Base-by-base conservation (phyloP, 208 protist species). In the Leishmania gerbilli region DNA sequence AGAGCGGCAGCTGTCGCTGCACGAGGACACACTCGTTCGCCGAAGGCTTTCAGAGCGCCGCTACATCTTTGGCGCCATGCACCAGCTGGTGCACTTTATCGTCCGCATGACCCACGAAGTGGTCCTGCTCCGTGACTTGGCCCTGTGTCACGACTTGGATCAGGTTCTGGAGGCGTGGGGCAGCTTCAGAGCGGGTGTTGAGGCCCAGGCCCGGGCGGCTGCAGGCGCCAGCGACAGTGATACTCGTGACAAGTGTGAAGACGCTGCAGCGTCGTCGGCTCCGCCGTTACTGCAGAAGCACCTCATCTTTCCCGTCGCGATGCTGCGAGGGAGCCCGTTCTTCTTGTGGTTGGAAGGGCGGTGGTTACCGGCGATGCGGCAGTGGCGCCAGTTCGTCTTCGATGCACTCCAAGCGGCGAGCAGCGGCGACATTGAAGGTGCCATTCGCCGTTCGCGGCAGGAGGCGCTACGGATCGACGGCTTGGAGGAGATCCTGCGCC, bases 291-390 rank as follows among this genome's bases (percentile, higher is more conserved):
- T 27, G 53, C 51, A 11, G 31, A 2, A 27, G 37, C 9, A 17
- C 13, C 7, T n/a, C 27, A 79, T 87, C 56, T 76, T 51, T 5
- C 53, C 76, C 3, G 21, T 75, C 19, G 31, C n/a, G 15, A 75
- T 81, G 64, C 55, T 92, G 83, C 58, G 76, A 17, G 55, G 67
- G 3, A 88, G 89, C 24, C 84, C 90, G 2, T 94, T 93, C 79
- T 89, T 96, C 49, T 53, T 51, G 21, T 96, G 90, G 90, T 74
- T 95, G 31, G 89, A 90, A 72, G 79, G 87, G 21, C 87, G 85
- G 11, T 96, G 93, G 93, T 80, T 96, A 34, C 91, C 91, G 13
- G 87, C 90, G 17, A 94, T 95, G 90, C 79, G 80, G 72, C 58
- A 79, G 83, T 96, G 93, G 93, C 80, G 81, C 37, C 51, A 76